Conservation (phyloP, 371 early-diverging fungal genomes). For the Pancytospora philotis region DNA sequence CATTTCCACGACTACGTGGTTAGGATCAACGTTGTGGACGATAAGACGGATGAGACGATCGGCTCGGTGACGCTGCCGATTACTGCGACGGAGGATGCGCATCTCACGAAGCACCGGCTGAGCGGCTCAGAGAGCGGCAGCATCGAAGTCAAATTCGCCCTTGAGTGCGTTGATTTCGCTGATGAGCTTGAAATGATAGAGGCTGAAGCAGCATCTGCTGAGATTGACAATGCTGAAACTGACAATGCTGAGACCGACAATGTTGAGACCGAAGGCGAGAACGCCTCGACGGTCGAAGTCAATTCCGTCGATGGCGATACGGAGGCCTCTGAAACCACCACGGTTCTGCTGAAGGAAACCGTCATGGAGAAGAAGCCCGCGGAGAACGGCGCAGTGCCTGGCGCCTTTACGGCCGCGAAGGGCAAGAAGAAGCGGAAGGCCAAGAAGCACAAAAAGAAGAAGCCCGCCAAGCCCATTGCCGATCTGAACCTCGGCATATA, state of each 20-base stretch:
- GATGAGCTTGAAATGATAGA: not conserved
- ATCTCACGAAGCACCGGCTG: conserved; percentile 36
- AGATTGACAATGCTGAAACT: not conserved
- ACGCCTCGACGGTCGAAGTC: not conserved
- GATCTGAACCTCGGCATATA: conserved; percentile 23
- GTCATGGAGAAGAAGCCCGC: not conserved
- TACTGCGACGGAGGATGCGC: conserved; percentile 28
- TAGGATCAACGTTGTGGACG: conserved; percentile 40
- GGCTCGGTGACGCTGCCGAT: conserved; percentile 46
- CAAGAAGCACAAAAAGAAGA: not conserved
- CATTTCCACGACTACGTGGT: conserved; percentile 50
- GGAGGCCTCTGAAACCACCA: no score
- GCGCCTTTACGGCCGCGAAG: not conserved
- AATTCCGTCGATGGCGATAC: not conserved
- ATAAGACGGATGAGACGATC: conserved; percentile 32
- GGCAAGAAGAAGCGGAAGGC: not conserved
- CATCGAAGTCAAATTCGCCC: conserved; percentile 33
- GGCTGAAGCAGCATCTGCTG: no score
- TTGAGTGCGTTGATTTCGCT: conserved; percentile 44
- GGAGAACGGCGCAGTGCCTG: not conserved
- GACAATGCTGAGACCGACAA: not conserved
- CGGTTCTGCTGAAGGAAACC: not conserved
- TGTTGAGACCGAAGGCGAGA: not conserved
- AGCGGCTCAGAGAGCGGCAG: conserved; percentile 43
- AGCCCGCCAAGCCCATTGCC: not conserved